A percentile compares a stretch with the other conserved stretches of the same genome.
Evolutionary conservation across 805 yeast species (phyloP).

Genomic region (Suhomyces sp.): DNA sequence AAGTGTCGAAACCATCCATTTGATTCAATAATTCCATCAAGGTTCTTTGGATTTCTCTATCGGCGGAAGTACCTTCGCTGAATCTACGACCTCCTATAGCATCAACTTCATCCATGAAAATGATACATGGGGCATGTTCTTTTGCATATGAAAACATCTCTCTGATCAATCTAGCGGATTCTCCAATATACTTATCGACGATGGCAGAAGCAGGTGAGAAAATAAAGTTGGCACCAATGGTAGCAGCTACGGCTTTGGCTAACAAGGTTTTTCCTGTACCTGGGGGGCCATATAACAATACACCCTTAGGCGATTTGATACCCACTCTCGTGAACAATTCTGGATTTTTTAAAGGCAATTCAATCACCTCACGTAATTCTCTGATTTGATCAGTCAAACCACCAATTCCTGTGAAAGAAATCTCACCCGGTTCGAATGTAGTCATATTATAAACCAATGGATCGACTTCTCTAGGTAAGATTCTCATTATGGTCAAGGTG

Average conservation of each 20-base stretch:
- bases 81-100: slow-evolving; percentile 99
- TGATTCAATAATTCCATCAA: slow-evolving; percentile 95
- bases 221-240: slow-evolving; percentile 96
- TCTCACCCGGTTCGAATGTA: slow-evolving; percentile 95
- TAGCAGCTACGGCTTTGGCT: slow-evolving; percentile 98
- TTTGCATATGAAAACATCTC: slow-evolving; percentile 98
- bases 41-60: slow-evolving; percentile 97
- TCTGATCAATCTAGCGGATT: slow-evolving; percentile 91
- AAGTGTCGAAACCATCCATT: slow-evolving; percentile 97
- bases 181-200: slow-evolving; percentile 97
- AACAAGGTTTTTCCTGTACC: slow-evolving; percentile 96
- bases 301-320: slow-evolving; percentile 98
- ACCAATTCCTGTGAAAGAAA: slow-evolving; percentile 93
- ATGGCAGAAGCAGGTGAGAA: slow-evolving; percentile 98
- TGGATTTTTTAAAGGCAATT: slow-evolving; percentile 94
- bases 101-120: slow-evolving; percentile 97
- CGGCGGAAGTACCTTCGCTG: slow-evolving; percentile 97
- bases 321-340: slow-evolving; percentile 95
- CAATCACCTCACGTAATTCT: slow-evolving; percentile 96
- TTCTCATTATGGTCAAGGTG: slow-evolving; percentile 94
- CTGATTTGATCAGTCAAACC: slow-evolving; percentile 94
- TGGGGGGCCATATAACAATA: slow-evolving; percentile 94
- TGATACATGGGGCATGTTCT: slow-evolving; percentile 97
- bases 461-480: slow-evolving; percentile 96
- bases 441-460: slow-evolving; percentile 98